phyloP scores from a whole-genome alignment of 2,329 filamentous ascomycete genomes.

The Aschersonia sp. region DNA sequence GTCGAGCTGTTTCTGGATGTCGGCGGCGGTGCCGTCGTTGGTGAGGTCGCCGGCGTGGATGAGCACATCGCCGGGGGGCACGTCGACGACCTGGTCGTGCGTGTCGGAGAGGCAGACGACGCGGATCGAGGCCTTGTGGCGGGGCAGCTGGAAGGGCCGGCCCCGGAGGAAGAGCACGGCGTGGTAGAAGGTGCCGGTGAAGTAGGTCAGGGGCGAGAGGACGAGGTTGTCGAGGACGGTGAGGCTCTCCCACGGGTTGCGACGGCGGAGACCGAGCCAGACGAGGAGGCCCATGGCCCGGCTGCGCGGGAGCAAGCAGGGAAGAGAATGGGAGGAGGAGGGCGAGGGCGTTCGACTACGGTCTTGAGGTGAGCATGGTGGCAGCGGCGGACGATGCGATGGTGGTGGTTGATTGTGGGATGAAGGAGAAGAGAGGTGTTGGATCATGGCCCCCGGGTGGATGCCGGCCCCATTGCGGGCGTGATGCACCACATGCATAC shows the following conservation, averaged over 20 bases:
- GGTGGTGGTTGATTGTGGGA: no score
- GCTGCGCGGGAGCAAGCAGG: no score
- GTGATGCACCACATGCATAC: no score
- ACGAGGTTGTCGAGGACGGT: slow-evolving; percentile 49
- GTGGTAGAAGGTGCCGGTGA: slow-evolving; percentile 48
- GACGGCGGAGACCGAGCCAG: slow-evolving; percentile 31
- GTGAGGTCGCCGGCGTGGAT: slow-evolving; percentile 84
- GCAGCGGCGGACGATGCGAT: no score
- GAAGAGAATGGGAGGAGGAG: no score
- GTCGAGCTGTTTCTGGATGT: slow-evolving; percentile 72
- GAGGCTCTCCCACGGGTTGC: slow-evolving; percentile 30
- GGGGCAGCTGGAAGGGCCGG: slow-evolving; percentile 42
- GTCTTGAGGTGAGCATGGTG: no score
- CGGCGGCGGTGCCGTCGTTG: slow-evolving; percentile 52
- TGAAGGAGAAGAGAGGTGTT: no score
- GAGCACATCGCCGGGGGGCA: slow-evolving; percentile 69
- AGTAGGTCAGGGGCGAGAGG: slow-evolving; percentile 50
- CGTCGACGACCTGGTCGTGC: slow-evolving; percentile 46
- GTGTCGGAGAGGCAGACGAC: slow-evolving; percentile 88
- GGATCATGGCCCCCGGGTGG: no score
- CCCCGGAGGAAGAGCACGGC: slow-evolving; percentile 55
- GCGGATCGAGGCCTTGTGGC: slow-evolving; percentile 42
- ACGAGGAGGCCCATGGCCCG: slow-evolving; percentile 17
- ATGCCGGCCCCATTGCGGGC: no score
- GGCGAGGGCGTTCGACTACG: no score